Base-by-base conservation (phyloP, 768 basidiomycete species). In the Clitopilus hobsonii region DNA sequence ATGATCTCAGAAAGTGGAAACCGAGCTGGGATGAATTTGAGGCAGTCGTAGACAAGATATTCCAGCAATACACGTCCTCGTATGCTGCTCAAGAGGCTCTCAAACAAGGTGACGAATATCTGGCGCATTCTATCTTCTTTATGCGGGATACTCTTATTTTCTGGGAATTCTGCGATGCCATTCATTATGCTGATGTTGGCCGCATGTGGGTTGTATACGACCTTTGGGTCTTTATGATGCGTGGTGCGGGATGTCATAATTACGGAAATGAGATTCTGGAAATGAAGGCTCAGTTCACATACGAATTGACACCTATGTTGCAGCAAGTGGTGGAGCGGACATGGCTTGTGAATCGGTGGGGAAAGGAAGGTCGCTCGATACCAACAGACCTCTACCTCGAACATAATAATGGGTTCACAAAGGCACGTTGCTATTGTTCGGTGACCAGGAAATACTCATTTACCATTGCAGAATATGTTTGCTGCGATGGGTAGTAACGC, bases 151-250 rank as follows among this genome's bases (percentile, higher is more conserved):
- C 38, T 16, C 54, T 61, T 1, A 41, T 61, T 25, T 58, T 61
- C 48, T 61, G 54, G 54, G 57, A 61, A 50, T 61, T 61, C 24
- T 55, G 55, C 28, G 49, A 58, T 52, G 60, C 60, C 2, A 25
- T 61, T 47, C 28, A 54, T 5, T 36, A 61, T 49, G 60, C 60
- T 7, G 60, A 61, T 58, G 57, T 56, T 30, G 60, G 57, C 6
- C 57, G 49, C n/a, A 56, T 60, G 56, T 56, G 54, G 51, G 22
- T 52, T 1, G 60, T 60, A 1, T 56, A 55, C 29, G 48, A 60
- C 38, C 58, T 58, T 36, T 60, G 60, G 57, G n/a, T 52, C 6
- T 56, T 61, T 20, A 56, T 56, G 57, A 49, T 61, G 20, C 50
- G 47, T 20, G 57, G 60, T 24, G 60, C 60, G 5, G 57, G 54